Base-by-base conservation (phyloP, 225 moss, liverwort and hornwort genomes). In the Physcomitrellopsis africana region DNA sequence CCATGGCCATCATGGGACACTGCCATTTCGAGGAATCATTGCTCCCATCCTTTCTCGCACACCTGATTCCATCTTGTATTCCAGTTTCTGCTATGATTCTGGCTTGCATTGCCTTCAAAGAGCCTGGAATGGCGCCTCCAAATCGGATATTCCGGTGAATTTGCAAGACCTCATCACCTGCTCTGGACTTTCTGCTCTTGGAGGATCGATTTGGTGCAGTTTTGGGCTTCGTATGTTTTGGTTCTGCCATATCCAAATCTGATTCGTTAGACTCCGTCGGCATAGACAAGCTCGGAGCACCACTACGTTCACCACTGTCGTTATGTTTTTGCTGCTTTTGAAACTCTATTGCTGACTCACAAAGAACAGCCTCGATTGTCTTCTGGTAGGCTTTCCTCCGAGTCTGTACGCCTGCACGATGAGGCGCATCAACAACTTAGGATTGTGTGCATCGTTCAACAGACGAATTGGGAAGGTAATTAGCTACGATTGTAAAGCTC, bases 11-110 rank as follows among this genome's bases (percentile, higher is more conserved):
- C 56, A 77, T 62, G n/a, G 81, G 81, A 46, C 81, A 81, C 68
- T 77, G 81, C 81, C 77, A 81, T 32, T 77, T 81, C 54, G 72
- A 67, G 57, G 68, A 60, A 45, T 72, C 77, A 37, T 37, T 37
- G 32, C 32, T 37, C 32, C 32, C 32, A 41, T 81, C 81, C 55
- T 77, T 81, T 54, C 77, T 63, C 14, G 77, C 73, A 63, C 77
- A 77, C n/a, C 73, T 67, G 13, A 73, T 62, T 29, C 81, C 81
- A 62, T 29, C 41, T 37, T 77, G 81, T 55, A 73, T 19, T 23
- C 81, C 81, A 17, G 32, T 67, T 49, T 81, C 77, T 63, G 81
- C 81, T 24, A 72, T 56, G 76, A 81, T 81, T 55, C 61, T 77
- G 27, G 81, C 77, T 63, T 81, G 81, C 63, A 77, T 47, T 48